Conservation (phyloP, 2,329 filamentous ascomycete genomes). For the Fusarium mexicanum region DNA sequence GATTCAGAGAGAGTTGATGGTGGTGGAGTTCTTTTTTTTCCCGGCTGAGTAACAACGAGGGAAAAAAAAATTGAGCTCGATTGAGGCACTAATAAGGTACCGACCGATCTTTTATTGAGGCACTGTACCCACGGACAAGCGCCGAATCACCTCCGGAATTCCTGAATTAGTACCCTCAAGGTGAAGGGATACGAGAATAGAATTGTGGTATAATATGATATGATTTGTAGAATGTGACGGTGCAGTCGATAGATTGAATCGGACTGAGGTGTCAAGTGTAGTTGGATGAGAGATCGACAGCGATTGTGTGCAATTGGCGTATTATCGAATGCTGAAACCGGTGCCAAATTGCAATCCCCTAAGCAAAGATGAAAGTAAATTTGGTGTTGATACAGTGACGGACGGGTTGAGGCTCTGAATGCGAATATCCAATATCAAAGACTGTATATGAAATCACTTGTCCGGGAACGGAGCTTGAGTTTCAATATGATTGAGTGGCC, state of each 20-base stretch:
- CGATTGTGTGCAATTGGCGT: neutral
- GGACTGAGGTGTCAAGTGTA: neutral
- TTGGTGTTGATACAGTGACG: neutral
- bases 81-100: conserved; percentile 29
- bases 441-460: conserved; percentile 5
- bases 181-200: neutral
- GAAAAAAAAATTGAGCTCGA: conserved; percentile 22
- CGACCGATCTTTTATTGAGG: neutral
- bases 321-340: neutral
- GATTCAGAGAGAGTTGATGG: neutral
- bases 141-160: conserved; percentile 23
- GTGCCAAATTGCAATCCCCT: neutral
- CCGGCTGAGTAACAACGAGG: conserved; percentile 37
- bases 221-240: neutral
- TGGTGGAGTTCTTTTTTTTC: conserved; percentile 37
- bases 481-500: conserved; percentile 14
- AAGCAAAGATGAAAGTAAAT: neutral
- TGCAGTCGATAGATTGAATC: neutral
- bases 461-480: conserved; percentile 22
- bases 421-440: neutral
- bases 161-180: conserved; percentile 5
- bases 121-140: conserved; percentile 29
- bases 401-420: neutral
- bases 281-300: neutral
- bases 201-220: neutral